These are phyloP conservation scores for Brassica balearica DNA, from an alignment of 441 rosid genomes.

Conservation along the genomic window DNA sequence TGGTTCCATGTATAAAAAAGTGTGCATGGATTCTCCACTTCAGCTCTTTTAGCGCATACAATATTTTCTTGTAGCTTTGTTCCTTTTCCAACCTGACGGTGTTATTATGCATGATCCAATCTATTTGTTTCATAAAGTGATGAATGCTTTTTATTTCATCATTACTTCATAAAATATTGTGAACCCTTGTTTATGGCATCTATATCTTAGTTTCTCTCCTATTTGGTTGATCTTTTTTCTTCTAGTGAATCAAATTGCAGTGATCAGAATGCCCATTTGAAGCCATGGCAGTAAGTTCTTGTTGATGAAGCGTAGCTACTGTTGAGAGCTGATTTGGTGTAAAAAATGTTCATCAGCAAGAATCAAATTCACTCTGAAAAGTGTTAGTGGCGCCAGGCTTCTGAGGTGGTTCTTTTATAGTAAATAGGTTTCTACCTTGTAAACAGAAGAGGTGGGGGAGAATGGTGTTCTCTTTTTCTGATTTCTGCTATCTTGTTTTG, in stretches of 20 bases:
- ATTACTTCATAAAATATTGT: neutral
- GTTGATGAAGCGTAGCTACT: neutral
- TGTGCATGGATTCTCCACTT: neutral
- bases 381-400: neutral
- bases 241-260: neutral
- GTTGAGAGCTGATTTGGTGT: neutral
- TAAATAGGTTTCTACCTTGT: neutral
- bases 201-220: neutral
- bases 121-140: neutral
- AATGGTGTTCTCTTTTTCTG: neutral
- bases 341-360: neutral
- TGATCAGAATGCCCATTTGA: neutral
- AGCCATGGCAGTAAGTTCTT: neutral
- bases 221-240: neutral
- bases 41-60: neutral
- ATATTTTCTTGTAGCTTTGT: neutral
- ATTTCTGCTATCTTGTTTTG: neutral
- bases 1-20: constrained; percentile 12
- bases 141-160: neutral
- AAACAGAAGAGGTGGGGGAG: neutral
- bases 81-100: neutral
- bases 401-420: neutral
- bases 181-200: neutral
- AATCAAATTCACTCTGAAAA: neutral
- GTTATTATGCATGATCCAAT: neutral